A percentile compares a stretch with the other conserved stretches of the same genome.
Conservation (phyloP, 179 eudicot genomes). For the Silene coronaria region DNA sequence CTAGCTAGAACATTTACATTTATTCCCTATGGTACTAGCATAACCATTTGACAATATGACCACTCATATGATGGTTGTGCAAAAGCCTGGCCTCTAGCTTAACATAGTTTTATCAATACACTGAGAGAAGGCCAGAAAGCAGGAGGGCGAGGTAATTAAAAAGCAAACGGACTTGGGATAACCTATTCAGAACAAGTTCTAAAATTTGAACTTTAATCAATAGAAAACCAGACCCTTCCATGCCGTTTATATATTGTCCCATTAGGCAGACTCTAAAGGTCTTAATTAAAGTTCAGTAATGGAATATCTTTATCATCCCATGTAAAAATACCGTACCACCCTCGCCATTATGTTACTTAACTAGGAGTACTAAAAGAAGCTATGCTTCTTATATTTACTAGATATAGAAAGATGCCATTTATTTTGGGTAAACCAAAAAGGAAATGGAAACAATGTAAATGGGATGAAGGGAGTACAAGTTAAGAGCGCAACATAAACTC, state of each 20-base stretch:
- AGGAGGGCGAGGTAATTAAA: background rate
- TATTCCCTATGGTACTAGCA: background rate
- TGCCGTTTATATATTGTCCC: too few relatives aligned
- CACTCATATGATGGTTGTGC: background rate
- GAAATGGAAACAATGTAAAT: background rate
- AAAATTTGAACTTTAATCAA: background rate
- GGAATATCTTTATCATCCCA: too few relatives aligned
- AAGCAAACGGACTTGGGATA: background rate
- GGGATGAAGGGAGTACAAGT: background rate
- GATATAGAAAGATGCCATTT: too few relatives aligned
- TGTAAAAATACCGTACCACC: too few relatives aligned
- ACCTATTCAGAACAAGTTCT: background rate
- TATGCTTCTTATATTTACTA: too few relatives aligned
- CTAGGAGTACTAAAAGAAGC: too few relatives aligned
- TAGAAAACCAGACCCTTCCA: background rate
- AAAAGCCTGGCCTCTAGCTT: background rate
- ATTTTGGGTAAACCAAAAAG: too few relatives aligned
- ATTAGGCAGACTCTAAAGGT: too few relatives aligned
- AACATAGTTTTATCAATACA: background rate
- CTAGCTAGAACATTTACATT: background rate
- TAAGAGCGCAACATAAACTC: constrained; percentile 15
- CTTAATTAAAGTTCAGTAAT: too few relatives aligned
- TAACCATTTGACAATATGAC: background rate
- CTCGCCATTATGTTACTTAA: too few relatives aligned
- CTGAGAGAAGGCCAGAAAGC: background rate